Conservation (phyloP, 176 grass and related monocot genomes). For the Elymus sibiricus region DNA sequence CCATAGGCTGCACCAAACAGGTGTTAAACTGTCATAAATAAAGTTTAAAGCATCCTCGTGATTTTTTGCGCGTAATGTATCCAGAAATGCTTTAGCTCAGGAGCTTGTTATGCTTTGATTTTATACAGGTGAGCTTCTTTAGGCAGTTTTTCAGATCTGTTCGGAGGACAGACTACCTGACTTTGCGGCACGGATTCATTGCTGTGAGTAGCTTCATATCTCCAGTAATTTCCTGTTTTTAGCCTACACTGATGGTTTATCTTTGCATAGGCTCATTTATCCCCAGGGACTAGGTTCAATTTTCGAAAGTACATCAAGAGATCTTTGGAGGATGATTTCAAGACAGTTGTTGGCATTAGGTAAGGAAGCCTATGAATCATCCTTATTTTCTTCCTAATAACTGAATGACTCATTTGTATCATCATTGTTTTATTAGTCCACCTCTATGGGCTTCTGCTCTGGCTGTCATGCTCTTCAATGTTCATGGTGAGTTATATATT, state of each 20-base stretch:
- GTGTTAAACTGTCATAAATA: neutral
- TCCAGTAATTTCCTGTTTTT: neutral
- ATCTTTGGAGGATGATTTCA: slow-evolving; percentile 92
- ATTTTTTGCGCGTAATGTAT: neutral
- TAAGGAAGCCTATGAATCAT: slow-evolving; percentile 18
- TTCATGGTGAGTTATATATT: slow-evolving; percentile 66
- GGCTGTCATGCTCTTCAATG: slow-evolving; percentile 76
- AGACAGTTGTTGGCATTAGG: slow-evolving; percentile 87
- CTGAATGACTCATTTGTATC: slow-evolving; percentile 16
- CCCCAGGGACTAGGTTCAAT: slow-evolving; percentile 67
- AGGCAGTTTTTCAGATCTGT: slow-evolving; percentile 81
- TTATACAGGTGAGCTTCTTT: slow-evolving; percentile 71
- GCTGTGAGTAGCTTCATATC: slow-evolving; percentile 46
- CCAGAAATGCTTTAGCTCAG: neutral
- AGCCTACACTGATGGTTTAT: slow-evolving; percentile 3
- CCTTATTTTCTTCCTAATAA: slow-evolving; percentile 17
- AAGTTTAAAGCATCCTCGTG: neutral
- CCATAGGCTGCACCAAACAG: neutral
- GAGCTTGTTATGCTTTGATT: neutral
- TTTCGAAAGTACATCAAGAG: slow-evolving; percentile 86
- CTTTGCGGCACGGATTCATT: slow-evolving; percentile 83
- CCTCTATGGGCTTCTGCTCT: slow-evolving; percentile 74
- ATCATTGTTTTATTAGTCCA: slow-evolving; percentile 44
- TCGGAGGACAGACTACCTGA: slow-evolving; percentile 70
- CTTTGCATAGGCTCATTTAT: slow-evolving; percentile 68